phyloP scores from a whole-genome alignment of 768 basidiomycete species.

The Terana coerulea region DNA sequence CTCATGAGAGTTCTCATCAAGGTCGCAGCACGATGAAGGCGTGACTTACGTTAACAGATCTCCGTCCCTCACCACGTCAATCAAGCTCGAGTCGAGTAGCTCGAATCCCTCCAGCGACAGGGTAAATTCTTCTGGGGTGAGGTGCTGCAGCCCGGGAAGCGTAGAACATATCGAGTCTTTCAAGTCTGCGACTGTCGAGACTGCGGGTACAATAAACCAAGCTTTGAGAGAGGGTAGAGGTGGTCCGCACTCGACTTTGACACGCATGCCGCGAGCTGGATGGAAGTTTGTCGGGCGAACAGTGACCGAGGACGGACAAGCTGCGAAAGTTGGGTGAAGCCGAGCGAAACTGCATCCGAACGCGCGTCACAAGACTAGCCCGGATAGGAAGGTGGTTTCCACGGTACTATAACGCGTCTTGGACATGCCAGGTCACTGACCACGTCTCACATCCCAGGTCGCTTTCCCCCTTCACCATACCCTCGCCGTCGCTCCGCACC shows the following conservation, averaged over 20 bases:
- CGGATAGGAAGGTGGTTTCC: neutral
- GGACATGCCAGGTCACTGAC: constrained; percentile 7
- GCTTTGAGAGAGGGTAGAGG: constrained; percentile 24
- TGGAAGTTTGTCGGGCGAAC: neutral
- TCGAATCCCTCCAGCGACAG: constrained; percentile 29
- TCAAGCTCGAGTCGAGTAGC: constrained; percentile 23
- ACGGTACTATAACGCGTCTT: constrained; percentile 11
- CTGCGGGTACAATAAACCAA: constrained; percentile 24
- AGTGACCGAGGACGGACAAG: neutral
- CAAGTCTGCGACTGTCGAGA: constrained; percentile 21
- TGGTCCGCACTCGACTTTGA: constrained; percentile 22
- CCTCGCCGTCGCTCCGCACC: neutral
- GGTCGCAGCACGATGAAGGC: neutral
- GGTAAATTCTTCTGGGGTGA: constrained; percentile 13
- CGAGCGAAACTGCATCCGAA: neutral
- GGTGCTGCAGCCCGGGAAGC: constrained; percentile 13
- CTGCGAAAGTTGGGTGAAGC: neutral
- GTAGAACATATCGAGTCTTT: constrained; percentile 23
- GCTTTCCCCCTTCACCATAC: neutral
- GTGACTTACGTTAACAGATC: constrained; percentile 27
- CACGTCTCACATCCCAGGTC: neutral
- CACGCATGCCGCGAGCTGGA: constrained; percentile 21
- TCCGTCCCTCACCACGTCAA: constrained; percentile 27
- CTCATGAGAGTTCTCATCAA: constrained; percentile 20
- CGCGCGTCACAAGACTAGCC: constrained; percentile 2